Percentiles rank a stretch among this genome's conserved stretches.
phyloP scores from a whole-genome alignment of 2,329 filamentous ascomycete species.

The Blastomyces silverae region DNA sequence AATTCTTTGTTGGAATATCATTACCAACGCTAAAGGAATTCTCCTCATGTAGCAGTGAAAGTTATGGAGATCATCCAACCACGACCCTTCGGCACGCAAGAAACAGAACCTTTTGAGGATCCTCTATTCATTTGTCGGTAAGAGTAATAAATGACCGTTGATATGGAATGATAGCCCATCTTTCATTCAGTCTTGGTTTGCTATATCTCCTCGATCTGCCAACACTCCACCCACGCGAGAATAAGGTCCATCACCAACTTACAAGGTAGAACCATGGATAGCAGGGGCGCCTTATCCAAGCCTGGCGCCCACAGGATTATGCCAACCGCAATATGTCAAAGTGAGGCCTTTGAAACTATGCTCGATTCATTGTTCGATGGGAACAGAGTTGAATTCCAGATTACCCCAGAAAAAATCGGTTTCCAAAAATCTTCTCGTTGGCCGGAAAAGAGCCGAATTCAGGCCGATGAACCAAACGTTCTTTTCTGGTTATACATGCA shows the following conservation, averaged over 20 bases:
- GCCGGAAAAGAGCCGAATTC: background rate
- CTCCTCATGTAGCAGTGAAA: background rate
- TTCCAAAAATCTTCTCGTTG: background rate
- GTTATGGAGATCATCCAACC: background rate
- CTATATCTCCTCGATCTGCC: background rate
- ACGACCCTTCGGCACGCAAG: background rate
- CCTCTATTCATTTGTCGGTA: background rate
- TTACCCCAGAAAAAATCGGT: background rate
- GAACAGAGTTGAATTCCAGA: background rate
- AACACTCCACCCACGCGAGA: background rate
- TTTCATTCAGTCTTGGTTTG: background rate
- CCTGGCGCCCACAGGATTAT: background rate
- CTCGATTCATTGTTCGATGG: background rate
- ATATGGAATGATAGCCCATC: background rate
- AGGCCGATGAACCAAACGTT: background rate
- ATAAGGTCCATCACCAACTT: background rate
- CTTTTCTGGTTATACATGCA: background rate
- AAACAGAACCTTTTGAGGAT: background rate
- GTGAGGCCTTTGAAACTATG: background rate
- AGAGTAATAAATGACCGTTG: background rate
- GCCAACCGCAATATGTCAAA: background rate
- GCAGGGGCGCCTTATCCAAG: background rate
- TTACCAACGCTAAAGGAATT: background rate
- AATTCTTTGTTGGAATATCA: background rate
- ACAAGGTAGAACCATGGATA: background rate